These are phyloP conservation scores for Triangularia setosa DNA, from an alignment of 2,329 filamentous ascomycete genomes.

Conservation along the genomic window DNA sequence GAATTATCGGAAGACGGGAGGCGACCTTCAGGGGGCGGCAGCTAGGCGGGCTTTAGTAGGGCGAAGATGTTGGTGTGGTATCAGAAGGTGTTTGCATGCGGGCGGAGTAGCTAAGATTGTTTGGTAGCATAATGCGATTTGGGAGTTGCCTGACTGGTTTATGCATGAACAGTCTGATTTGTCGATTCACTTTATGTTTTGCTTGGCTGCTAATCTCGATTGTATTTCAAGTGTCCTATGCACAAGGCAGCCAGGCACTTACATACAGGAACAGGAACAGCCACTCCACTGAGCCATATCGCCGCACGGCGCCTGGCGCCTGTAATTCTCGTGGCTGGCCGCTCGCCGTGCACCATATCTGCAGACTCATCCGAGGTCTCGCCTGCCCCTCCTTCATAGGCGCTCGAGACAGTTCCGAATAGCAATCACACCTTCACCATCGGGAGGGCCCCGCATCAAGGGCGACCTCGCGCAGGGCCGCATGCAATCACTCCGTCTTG, in stretches of 20 bases:
- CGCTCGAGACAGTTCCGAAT: background rate
- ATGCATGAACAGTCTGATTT: background rate
- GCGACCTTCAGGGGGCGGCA: too few species aligned
- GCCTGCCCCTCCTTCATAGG: background rate
- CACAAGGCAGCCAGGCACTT: background rate
- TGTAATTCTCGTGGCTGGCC: too few species aligned
- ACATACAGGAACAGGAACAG: background rate
- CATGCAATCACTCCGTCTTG: constrained; percentile 1
- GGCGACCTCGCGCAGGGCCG: constrained; percentile 5
- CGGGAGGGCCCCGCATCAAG: background rate
- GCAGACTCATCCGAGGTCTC: background rate
- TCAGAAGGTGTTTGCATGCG: background rate
- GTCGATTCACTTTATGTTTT: background rate
- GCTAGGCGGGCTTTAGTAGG: background rate
- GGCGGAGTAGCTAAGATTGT: background rate
- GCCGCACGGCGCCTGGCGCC: background rate
- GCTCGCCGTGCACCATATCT: too few species aligned
- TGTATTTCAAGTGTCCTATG: background rate
- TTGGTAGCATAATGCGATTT: background rate
- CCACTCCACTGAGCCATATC: background rate
- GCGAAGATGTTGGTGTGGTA: background rate
- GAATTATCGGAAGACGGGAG: too few species aligned
- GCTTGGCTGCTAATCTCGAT: background rate
- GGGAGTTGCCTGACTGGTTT: background rate
- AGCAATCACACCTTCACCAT: background rate